Conservation (phyloP, 768 basidiomycete genomes). For the Naematelia encephala region DNA sequence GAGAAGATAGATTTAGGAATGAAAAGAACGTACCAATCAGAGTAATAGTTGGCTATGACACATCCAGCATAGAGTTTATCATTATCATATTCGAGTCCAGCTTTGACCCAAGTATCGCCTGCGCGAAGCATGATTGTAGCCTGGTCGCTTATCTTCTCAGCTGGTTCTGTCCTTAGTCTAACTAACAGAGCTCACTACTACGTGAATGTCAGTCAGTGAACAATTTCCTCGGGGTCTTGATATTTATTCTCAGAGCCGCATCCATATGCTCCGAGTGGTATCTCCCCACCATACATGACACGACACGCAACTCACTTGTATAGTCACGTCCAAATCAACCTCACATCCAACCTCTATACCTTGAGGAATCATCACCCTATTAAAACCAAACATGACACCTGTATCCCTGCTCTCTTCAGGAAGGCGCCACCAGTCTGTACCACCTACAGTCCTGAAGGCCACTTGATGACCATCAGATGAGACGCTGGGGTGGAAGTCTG, state of each 20-base stretch:
- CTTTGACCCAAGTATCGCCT: slow-evolving; percentile 31
- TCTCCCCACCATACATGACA: too few species aligned
- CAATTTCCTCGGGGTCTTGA: too few species aligned
- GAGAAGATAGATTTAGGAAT: neutral
- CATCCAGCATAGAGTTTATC: slow-evolving; percentile 25
- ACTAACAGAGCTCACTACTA: neutral
- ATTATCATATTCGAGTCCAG: slow-evolving; percentile 31
- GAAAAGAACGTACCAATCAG: slow-evolving; percentile 35
- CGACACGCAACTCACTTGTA: slow-evolving; percentile 8
- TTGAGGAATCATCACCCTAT: neutral
- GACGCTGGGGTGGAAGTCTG: neutral
- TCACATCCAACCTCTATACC: neutral
- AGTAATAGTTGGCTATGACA: slow-evolving; percentile 28
- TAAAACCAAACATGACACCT: slow-evolving; percentile 6
- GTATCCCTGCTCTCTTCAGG: neutral
- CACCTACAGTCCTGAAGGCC: neutral
- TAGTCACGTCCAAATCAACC: neutral
- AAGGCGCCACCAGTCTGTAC: slow-evolving; percentile 10
- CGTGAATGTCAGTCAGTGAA: neutral
- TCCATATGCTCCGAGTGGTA: neutral
- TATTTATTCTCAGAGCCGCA: neutral
- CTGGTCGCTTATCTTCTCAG: slow-evolving; percentile 33
- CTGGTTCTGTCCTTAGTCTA: too few species aligned
- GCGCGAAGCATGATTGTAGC: slow-evolving; percentile 31
- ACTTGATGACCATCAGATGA: neutral